Evolutionary conservation across 1,284 basidiomycete genomes (phyloP).

Genomic region (Microbotryomycetes sp.): DNA sequence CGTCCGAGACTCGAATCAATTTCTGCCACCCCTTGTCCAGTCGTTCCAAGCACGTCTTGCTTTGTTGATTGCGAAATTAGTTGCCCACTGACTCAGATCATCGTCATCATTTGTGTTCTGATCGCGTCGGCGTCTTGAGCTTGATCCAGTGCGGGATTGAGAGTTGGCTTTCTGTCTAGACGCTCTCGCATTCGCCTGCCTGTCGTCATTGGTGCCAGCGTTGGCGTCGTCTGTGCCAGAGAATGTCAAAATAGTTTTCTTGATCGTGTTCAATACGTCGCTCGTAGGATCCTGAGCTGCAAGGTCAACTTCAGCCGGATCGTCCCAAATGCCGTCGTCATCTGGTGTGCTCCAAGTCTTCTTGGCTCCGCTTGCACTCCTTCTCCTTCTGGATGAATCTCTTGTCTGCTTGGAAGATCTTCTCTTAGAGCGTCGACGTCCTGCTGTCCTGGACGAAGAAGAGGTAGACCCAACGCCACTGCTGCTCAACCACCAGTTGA

Average conservation of each 20-base stretch:
- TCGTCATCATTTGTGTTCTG: too few relatives aligned
- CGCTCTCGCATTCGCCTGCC: too few relatives aligned
- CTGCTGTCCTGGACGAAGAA: not conserved
- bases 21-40: not conserved
- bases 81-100: not conserved
- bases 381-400: too few relatives aligned
- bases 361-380: slow-evolving; percentile 1
- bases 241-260: slow-evolving; percentile 10
- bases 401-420: not conserved
- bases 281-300: not conserved
- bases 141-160: too few relatives aligned
- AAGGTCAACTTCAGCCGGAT: slow-evolving; percentile 10
- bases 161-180: too few relatives aligned
- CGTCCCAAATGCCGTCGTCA: slow-evolving; percentile 5
- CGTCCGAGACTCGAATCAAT: too few relatives aligned
- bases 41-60: not conserved
- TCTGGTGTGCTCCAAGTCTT: not conserved
- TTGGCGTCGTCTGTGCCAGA: not conserved
- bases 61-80: not conserved
- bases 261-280: slow-evolving; percentile 6
- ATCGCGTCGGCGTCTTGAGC: too few relatives aligned
- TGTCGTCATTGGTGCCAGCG: not conserved
- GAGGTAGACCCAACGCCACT: not conserved
- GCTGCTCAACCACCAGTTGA: slow-evolving; percentile 5
- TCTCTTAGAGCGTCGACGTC: too few relatives aligned